Evolutionary conservation across 257 asterid genomes (phyloP), one percentile per base, ranked within the genome.

Genomic region (Rhazya stricta): DNA sequence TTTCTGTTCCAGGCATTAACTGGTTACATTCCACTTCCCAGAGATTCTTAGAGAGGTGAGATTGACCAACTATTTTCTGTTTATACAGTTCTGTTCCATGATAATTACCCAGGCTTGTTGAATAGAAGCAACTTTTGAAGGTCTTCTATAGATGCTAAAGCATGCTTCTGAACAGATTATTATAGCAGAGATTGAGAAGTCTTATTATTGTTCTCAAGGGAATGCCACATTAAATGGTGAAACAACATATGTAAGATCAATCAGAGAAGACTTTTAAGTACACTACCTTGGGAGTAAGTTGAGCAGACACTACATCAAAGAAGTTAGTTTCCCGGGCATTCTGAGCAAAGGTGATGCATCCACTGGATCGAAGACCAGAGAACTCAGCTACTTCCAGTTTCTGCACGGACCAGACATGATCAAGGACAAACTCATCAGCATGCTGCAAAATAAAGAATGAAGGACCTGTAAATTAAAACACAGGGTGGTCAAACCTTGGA

Each of bases 281-380:
- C 43, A 53, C 50, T 83, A 91, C 97, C 94, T 81, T 82, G 69
- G 90, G 79, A 78, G 88, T 82, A 76, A 94, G 89, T 74, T 91
- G 98, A 58, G 94, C 81, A 79, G 91, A 85, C 66, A 90, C 88
- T 6, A 71, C 85, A 80, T 89, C 90, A 74, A 84, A 91, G 81
- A 94, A 89, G 41, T 92, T 90, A 82, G 87, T 69, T 62, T 85
- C 91, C 75, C 81, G 83, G 21, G 70, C 79, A 71, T 78, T 84
- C 84, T 78, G 79, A 81, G 87, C 85, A 48, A 85, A 83, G 57
- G 91, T 79, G 75, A 83, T 88, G 32, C 91, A 84, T 65, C 93
- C 86, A 72, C 79, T 83, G 42, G 93, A 87, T 80, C 87, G 78
- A 8, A 91, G 92, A 56, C 98, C 97, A 23, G 88, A 83, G 84